These are phyloP conservation scores for Clonostachys rhizophaga DNA, from an alignment of 2,329 filamentous ascomycete species.

Conservation along the genomic window DNA sequence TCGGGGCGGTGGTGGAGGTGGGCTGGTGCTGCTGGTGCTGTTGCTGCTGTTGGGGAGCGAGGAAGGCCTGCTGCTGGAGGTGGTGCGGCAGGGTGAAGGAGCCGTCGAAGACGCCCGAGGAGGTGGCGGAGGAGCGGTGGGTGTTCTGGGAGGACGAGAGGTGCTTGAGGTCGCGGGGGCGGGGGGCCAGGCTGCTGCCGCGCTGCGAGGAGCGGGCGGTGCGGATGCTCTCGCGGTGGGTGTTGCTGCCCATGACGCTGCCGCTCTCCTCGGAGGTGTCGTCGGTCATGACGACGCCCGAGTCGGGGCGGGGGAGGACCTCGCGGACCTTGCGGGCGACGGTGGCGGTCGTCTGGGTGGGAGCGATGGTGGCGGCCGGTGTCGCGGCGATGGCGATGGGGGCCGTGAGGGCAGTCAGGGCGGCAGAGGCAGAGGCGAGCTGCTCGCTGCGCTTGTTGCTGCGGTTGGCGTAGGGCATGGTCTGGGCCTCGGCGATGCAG, in stretches of 20 bases:
- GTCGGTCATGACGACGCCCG: constrained; percentile 27
- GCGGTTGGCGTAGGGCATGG: constrained; percentile 30
- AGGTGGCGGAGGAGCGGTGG: no score
- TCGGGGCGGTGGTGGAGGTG: no score
- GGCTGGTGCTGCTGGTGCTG: no score
- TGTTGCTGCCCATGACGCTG: constrained; percentile 11
- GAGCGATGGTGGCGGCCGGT: not conserved
- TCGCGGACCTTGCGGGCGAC: constrained; percentile 12
- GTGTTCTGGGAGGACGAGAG: no score
- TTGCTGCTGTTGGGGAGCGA: no score
- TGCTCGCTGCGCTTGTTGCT: constrained; percentile 27
- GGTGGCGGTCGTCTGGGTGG: constrained; percentile 1
- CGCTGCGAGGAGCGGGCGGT: constrained; percentile 11
- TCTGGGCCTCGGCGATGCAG: constrained; percentile 25
- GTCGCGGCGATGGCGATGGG: not conserved
- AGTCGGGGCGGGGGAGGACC: constrained; percentile 24
- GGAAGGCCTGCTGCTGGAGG: no score
- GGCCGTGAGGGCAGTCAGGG: not conserved
- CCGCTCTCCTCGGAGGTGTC: constrained; percentile 31
- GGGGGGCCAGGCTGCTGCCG: not conserved
- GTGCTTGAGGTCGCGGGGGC: no score
- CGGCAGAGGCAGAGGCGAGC: not conserved
- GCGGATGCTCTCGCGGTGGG: constrained; percentile 20
- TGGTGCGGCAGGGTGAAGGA: no score
- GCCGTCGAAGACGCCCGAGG: no score